Evolutionary conservation across 768 basidiomycete genomes (phyloP).

Genomic region (Candolleomyces aberdarensis): DNA sequence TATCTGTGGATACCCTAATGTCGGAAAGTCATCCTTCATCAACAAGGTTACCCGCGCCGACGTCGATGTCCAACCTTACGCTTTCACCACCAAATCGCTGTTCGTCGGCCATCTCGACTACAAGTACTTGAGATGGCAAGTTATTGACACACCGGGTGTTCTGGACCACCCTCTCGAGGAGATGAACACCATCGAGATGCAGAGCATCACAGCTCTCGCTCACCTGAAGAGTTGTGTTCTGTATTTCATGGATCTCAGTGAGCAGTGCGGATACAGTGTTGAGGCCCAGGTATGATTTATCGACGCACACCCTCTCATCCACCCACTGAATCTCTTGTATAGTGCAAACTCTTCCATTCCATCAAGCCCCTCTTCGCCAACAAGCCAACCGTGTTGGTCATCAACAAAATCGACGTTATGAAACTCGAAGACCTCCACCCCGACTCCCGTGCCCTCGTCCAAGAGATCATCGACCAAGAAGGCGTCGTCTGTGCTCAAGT

Average conservation of each 20-base stretch:
- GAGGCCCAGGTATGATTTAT: conserved; percentile 79
- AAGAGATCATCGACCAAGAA: conserved; percentile 79
- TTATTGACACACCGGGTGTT: conserved; percentile 98
- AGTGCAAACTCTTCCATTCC: conserved; percentile 99
- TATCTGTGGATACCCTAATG: conserved; percentile 98
- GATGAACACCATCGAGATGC: conserved; percentile 99
- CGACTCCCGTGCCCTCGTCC: conserved; percentile 75
- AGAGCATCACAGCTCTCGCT: conserved; percentile 96
- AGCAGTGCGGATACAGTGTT: conserved; percentile 96
- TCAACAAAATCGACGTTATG: conserved; percentile 97
- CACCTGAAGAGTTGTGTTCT: conserved; percentile 92
- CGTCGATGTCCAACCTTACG: conserved; percentile 99
- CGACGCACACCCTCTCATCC: conserved; percentile 18
- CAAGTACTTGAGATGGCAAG: conserved; percentile 99
- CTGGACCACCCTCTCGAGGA: conserved; percentile 98
- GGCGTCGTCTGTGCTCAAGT: conserved; percentile 77
- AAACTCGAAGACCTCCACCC: conserved; percentile 80
- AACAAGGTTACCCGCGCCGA: conserved; percentile 99
- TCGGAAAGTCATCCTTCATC: conserved; percentile 98
- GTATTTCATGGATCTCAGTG: conserved; percentile 99
- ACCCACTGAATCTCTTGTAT: conserved; percentile 1
- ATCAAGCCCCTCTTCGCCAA: conserved; percentile 96
- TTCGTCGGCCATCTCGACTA: conserved; percentile 99
- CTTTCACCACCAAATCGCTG: conserved; percentile 98
- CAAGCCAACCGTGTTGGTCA: conserved; percentile 91